Evolutionary conservation across 164 flowering plant genomes (phyloP), one percentile per base, ranked within the genome.

Genomic region (Liriodendron chinense): DNA sequence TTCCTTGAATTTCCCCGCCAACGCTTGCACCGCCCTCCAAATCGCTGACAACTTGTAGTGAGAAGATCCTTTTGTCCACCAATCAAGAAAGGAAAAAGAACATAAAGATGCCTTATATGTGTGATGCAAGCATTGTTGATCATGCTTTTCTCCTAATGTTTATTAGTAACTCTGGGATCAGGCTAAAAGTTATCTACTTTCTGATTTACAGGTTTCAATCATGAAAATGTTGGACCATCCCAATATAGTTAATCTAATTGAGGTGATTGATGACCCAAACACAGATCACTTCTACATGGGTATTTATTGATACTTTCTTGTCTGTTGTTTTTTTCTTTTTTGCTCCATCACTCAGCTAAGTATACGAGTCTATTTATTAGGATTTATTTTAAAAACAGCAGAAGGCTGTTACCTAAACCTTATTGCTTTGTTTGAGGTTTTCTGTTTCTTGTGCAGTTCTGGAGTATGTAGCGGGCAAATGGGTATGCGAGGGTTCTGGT

Each of bases 231-330:
- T 94, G 86, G 80, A 83, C 67, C 99, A 96, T 85, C 99, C 98
- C 53, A 94, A 96, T 81, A 96, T 96, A 71, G 99, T 96, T 70
- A 96, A 91, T 88, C 94, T 96, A 76, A 72, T 92, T 79, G 99
- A 96, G 90, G 99, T 96, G 85, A 94, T 96, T 83, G 93, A 96
- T 86, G 99, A 96, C 84, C 94, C 98, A 73, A 82, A 86, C 75
- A 80, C 90, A 63, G 99, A 96, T 87, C 86, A 92, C 82, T 94
- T 96, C 85, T 96, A 94, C 84, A 96, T 96, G 98, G 99, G 99
- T 96, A 96, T 78, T 68, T 74, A 21, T 47, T 73, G 66, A 43
- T 26, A 26, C 66, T 1, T 34, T 72, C 48, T 28, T 25, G 47
- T 48, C 43, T 23, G 16, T 49, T 14, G 5, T 3, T 65, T 22